Evolutionary conservation across 192 early-diverging fungal species (phyloP).

Genomic region (Chytriomyces hyalinus): DNA sequence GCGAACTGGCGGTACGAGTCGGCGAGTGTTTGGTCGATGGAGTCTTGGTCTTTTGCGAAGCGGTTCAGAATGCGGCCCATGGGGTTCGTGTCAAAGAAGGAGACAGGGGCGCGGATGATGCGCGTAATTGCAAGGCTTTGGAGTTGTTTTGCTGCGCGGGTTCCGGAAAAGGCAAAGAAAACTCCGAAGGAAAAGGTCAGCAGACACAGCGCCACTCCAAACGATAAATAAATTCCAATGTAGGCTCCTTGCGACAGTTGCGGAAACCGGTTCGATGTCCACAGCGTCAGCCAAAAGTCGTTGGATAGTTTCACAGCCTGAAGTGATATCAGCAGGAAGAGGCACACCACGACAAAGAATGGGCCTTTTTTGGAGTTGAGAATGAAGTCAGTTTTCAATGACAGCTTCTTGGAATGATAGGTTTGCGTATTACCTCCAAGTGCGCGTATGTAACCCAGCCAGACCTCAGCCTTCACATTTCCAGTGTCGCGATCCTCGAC

Average conservation of each 20-base stretch:
- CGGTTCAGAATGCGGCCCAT: slow-evolving; percentile 66
- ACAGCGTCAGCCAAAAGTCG: slow-evolving; percentile 43
- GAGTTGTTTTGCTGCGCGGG: slow-evolving; percentile 58
- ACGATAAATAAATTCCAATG: slow-evolving; percentile 31
- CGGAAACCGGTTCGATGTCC: slow-evolving; percentile 20
- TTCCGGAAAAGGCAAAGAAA: slow-evolving; percentile 54
- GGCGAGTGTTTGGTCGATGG: slow-evolving; percentile 33
- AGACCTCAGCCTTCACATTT: slow-evolving; percentile 69
- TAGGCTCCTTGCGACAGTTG: slow-evolving; percentile 19
- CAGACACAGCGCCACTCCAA: slow-evolving; percentile 11
- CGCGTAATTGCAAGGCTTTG: slow-evolving; percentile 67
- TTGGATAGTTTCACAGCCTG: slow-evolving; percentile 63
- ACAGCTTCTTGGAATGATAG: too few relatives aligned
- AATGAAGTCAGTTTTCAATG: too few relatives aligned
- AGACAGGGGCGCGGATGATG: slow-evolving; percentile 70
- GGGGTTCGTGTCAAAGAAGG: slow-evolving; percentile 62
- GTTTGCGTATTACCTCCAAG: neutral
- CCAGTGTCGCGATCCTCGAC: slow-evolving; percentile 80
- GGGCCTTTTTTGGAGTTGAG: slow-evolving; percentile 37
- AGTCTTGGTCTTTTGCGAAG: slow-evolving; percentile 57
- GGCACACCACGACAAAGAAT: slow-evolving; percentile 45
- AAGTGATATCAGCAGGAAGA: slow-evolving; percentile 50
- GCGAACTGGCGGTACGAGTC: slow-evolving; percentile 45
- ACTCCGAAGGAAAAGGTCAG: slow-evolving; percentile 41
- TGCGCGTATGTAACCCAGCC: slow-evolving; percentile 65